A percentile compares a stretch with the other conserved stretches of the same genome.
Conservation (phyloP, 2,329 filamentous ascomycete species). For the Calonectria pseudoreteaudii region DNA sequence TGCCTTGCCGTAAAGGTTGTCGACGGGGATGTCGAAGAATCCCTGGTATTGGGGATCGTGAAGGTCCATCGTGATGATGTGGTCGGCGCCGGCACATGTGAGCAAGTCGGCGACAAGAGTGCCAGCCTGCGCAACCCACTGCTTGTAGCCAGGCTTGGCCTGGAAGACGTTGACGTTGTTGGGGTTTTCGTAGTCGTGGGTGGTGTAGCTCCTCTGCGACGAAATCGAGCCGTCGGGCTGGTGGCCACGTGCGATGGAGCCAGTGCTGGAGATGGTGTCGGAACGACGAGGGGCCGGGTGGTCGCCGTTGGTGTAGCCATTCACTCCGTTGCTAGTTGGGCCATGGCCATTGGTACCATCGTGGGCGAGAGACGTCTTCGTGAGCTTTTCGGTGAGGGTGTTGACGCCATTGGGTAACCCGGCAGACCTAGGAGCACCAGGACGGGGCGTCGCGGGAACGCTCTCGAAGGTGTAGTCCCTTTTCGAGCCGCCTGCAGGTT, state of each 20-base stretch:
- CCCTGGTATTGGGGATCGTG: constrained; percentile 98
- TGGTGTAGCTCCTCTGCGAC: constrained; percentile 66
- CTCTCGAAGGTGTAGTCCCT: constrained; percentile 90
- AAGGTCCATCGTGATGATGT: constrained; percentile 97
- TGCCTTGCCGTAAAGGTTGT: constrained; percentile 92
- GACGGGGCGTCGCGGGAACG: constrained; percentile 85
- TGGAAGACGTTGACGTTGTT: constrained; percentile 70
- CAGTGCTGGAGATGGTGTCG: constrained; percentile 50
- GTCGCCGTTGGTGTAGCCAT: constrained; percentile 39
- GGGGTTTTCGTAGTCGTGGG: constrained; percentile 74
- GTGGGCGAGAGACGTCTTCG: constrained; percentile 71
- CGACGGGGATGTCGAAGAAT: constrained; percentile 98
- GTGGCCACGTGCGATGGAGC: constrained; percentile 51
- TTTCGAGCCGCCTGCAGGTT: constrained; percentile 60
- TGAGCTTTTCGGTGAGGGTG: constrained; percentile 77
- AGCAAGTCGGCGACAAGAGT: constrained; percentile 94
- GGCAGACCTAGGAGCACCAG: constrained; percentile 74
- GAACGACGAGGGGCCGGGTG: constrained; percentile 49
- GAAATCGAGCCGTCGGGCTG: constrained; percentile 53
- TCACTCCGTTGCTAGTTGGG: constrained; percentile 22
- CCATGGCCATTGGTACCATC: constrained; percentile 44
- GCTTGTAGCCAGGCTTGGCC: constrained; percentile 93
- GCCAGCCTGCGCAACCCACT: constrained; percentile 98
- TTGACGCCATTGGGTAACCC: constrained; percentile 77
- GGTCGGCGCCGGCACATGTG: constrained; percentile 94